Evolutionary conservation across 306 rosid genomes (phyloP), one percentile per base, ranked within the genome.

Genomic region (Sindora glabra): DNA sequence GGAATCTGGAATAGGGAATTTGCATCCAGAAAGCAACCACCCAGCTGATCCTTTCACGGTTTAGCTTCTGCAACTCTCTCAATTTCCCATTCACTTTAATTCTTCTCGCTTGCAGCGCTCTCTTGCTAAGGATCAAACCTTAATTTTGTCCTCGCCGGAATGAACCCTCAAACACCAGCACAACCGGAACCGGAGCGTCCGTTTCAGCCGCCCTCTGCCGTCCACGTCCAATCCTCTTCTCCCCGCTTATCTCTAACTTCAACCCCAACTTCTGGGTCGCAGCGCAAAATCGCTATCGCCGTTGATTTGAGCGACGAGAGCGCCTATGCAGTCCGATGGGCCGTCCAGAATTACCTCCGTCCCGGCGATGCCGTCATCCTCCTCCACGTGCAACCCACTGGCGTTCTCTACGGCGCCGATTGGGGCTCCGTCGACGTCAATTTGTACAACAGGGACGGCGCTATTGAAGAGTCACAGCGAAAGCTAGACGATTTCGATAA

Each of bases 291-390:
- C 66, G 99, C 96, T 62, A 89, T 92, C 82, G 99, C 94, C 58
- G 95, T 92, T 19, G 96, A 92, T 56, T 69, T 92, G 22, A 88
- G 96, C 82, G 79, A 89, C 59, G 99, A 92, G 81, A 92, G 99
- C 64, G 96, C 99, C 18, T 56, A 76, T 72, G 84, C 96, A 42
- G 89, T 92, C 57, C 84, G 75, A n/a, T 92, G 99, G 96, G 85
- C 99, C 0, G 90, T 85, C 4, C 82, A 86, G 63, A 78, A 92
- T 75, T 92, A 92, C 56, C 88, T 92, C 61, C 90, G 96, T 0
- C 97, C 95, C 2, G 83, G 87, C 0, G 99, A 92, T 74, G 39
- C 67, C 29, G 96, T 92, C 29, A 74, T 89, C 70, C 92, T 92
- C 62, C 94, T 92, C 51, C 94, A 92, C 83, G 99, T 89, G 21